Base-by-base conservation (phyloP, 1,284 basidiomycete species). In the Fistulinella cinereoalba region DNA sequence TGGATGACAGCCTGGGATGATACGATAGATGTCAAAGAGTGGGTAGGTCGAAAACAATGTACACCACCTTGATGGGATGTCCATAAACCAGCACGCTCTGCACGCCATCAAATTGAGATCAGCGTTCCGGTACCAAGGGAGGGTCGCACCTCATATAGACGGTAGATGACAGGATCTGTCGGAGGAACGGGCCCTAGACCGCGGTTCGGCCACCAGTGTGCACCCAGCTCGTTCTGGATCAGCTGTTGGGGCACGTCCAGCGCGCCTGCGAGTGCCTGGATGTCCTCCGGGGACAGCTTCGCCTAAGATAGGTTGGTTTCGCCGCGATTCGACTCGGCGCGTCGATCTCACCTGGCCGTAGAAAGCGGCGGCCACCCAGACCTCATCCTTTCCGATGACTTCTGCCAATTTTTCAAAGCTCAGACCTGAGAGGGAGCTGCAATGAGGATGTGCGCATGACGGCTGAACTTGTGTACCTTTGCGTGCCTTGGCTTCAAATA, bases 321-420 rank as follows among this genome's bases (percentile, higher is more conserved):
- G 13, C 7, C 2, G 2, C 43, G 28, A 38, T 42, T 28, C 36
- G 37, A 37, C 12, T 34, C 42, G 7, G 41, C 27, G 24, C 24
- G n/a, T 45, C 32, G 34, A 49, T 46, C 32, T 34, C 50, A 83
- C 85, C 72, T 92, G 89, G 8, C 87, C 91, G 56, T 91, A 93
- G 69, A 94, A 91, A 33, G 87, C 77, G 1, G 90, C 81, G 2
- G 91, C 91, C n/a, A 91, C 78, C 88, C 88, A 95, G 31, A 93
- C 78, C 65, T 95, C 91, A 56, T 90, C 86, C 58, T 79, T 82
- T n/a, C 77, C 79, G 49, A 93, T 75, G 12, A 72, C 72, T 49
- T 83, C 73, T 5, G 79, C 87, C 53, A 93, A 82, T 39, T 80
- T 70, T 40, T 82, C 86, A 54, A 92, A 93, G 12, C 83, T 84